phyloP scores from a whole-genome alignment of 768 basidiomycete genomes.

The Leccinum arenicola region DNA sequence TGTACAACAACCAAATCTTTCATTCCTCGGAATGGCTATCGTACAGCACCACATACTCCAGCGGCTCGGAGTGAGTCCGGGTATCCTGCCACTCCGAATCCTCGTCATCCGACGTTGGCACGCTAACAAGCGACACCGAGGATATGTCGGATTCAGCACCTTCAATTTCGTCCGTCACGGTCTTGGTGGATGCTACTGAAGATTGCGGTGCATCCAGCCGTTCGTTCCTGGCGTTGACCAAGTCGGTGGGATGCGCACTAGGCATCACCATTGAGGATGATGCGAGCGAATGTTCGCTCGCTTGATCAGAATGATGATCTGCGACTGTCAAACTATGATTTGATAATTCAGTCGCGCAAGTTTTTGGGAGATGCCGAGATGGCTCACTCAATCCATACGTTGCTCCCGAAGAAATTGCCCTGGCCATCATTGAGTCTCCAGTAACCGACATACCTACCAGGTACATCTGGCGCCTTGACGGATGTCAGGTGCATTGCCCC shows the following conservation, averaged over 20 bases:
- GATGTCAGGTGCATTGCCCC: slow-evolving; percentile 1
- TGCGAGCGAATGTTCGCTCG: slow-evolving; percentile 51
- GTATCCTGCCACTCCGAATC: slow-evolving; percentile 60
- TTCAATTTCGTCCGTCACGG: slow-evolving; percentile 39
- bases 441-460: slow-evolving; percentile 73
- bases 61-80: slow-evolving; percentile 38
- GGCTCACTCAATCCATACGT: slow-evolving; percentile 77
- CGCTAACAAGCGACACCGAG: slow-evolving; percentile 58
- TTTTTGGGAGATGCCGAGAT: not conserved
- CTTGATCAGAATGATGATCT: slow-evolving; percentile 41
- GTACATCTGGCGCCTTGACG: slow-evolving; percentile 63
- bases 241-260: slow-evolving; percentile 25
- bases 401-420: slow-evolving; percentile 60
- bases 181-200: slow-evolving; percentile 23
- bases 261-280: slow-evolving; percentile 73
- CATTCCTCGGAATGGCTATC: slow-evolving; percentile 59
- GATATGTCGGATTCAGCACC: slow-evolving; percentile 41
- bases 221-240: slow-evolving; percentile 8
- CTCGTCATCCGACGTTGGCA: slow-evolving; percentile 55
- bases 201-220: slow-evolving; percentile 4
- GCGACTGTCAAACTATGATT: slow-evolving; percentile 60
- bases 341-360: not conserved
- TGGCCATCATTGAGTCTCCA: slow-evolving; percentile 66
- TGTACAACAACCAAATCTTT: slow-evolving; percentile 13
- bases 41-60: slow-evolving; percentile 73